A percentile compares a stretch with the other conserved stretches of the same genome.
These are phyloP conservation scores for Ascochyta rabiei DNA, from an alignment of 2,329 filamentous ascomycete species.

Conservation along the genomic window DNA sequence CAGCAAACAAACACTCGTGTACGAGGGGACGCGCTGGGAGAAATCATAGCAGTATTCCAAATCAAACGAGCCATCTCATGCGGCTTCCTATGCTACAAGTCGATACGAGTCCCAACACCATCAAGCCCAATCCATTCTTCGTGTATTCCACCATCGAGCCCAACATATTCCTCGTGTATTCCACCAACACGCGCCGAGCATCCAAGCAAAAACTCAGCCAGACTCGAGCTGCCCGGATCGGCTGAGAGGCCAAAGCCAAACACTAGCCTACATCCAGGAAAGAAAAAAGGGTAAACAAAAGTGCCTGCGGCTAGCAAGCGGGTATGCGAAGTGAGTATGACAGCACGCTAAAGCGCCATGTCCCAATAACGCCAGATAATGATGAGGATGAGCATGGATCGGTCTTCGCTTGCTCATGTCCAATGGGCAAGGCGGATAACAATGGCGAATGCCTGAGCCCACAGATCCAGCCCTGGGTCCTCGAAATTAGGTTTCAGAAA, in stretches of 20 bases:
- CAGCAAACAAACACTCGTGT: too few species aligned
- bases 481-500: slow-evolving; percentile 38
- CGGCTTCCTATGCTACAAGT: not conserved
- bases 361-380: slow-evolving; percentile 6
- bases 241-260: slow-evolving; percentile 1
- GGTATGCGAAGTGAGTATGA: slow-evolving; percentile 22
- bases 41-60: too few species aligned
- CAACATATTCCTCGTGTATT: not conserved
- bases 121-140: not conserved
- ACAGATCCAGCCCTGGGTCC: slow-evolving; percentile 36
- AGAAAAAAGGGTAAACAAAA: not conserved
- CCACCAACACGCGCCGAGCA: not conserved
- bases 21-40: too few species aligned
- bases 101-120: not conserved
- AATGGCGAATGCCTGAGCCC: slow-evolving; percentile 16
- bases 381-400: too few species aligned
- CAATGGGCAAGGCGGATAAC: slow-evolving; percentile 4
- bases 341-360: slow-evolving; percentile 12
- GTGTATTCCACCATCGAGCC: too few species aligned
- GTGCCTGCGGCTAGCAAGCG: slow-evolving; percentile 23
- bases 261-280: not conserved
- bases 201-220: not conserved
- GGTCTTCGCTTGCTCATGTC: slow-evolving; percentile 9
- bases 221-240: not conserved
- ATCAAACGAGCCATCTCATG: not conserved